Conservation (phyloP, 331 rosid genomes). For the Stylosanthes scabra region DNA sequence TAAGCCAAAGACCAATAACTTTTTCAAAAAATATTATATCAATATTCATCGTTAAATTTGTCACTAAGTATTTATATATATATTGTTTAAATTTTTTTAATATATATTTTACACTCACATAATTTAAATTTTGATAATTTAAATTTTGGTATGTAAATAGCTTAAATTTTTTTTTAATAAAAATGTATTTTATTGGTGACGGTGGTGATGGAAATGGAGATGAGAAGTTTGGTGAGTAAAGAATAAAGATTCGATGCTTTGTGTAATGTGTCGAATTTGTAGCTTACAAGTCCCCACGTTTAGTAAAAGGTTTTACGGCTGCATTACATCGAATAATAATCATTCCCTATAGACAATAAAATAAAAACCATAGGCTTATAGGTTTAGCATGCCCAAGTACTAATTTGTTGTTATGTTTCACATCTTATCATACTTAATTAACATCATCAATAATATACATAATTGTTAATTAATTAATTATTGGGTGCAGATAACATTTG, state of each 20-base stretch:
- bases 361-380: background rate
- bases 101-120: too few relatives aligned
- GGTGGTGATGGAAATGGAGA: constrained; percentile 27
- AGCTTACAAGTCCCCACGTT: constrained; percentile 34
- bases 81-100: too few relatives aligned
- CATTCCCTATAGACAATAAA: constrained; percentile 30
- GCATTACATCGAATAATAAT: constrained; percentile 25
- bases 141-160: too few relatives aligned
- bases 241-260: constrained; percentile 43
- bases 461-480: background rate
- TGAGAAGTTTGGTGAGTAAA: constrained; percentile 32
- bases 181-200: too few relatives aligned
- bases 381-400: constrained; percentile 37
- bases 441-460: background rate
- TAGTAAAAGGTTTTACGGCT: constrained; percentile 20
- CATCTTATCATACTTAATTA: constrained; percentile 6
- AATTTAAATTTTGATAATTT: too few relatives aligned
- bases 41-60: too few relatives aligned
- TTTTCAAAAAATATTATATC: too few relatives aligned
- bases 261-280: constrained; percentile 30
- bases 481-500: constrained; percentile 85
- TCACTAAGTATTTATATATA: too few relatives aligned
- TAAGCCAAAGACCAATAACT: too few relatives aligned
- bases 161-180: too few relatives aligned
- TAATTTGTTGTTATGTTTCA: background rate